A percentile compares a stretch with the other conserved stretches of the same genome.
These are phyloP conservation scores for Citrus reticulata DNA, from an alignment of 345 rosid genomes.

Conservation along the genomic window DNA sequence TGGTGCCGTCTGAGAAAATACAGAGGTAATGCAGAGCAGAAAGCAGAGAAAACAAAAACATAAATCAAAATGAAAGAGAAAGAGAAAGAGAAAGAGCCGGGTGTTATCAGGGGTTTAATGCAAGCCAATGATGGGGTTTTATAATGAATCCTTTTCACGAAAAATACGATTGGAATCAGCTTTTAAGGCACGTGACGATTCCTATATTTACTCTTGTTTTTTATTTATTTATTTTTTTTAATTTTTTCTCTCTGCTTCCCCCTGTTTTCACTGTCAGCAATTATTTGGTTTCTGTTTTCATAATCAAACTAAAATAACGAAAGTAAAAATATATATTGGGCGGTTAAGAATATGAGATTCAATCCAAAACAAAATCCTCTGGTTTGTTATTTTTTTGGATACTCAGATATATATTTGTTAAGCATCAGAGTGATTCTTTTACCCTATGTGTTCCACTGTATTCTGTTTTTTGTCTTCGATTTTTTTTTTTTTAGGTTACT, in stretches of 20 bases:
- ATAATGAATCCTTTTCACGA: neutral
- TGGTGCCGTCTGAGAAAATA: neutral
- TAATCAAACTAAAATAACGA: neutral
- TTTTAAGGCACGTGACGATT: neutral
- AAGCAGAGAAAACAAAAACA: neutral
- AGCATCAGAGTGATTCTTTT: neutral
- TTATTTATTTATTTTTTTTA: no score
- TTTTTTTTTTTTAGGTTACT: no score
- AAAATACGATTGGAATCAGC: neutral
- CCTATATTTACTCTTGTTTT: neutral
- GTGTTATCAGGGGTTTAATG: neutral
- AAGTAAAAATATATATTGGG: neutral
- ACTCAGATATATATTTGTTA: neutral
- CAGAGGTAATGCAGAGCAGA: neutral
- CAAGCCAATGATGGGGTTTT: neutral
- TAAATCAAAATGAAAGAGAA: neutral
- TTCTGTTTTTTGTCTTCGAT: neutral
- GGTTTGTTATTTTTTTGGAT: neutral
- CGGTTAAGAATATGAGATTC: neutral
- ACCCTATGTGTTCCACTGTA: neutral
- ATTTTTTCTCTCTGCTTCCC: no score
- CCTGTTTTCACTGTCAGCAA: neutral
- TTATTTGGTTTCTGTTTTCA: neutral
- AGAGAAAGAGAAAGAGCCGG: neutral
- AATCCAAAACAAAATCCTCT: neutral